Evolutionary conservation across 169 alveolate species (phyloP).

Genomic region (Cryptosporidium sp.): DNA sequence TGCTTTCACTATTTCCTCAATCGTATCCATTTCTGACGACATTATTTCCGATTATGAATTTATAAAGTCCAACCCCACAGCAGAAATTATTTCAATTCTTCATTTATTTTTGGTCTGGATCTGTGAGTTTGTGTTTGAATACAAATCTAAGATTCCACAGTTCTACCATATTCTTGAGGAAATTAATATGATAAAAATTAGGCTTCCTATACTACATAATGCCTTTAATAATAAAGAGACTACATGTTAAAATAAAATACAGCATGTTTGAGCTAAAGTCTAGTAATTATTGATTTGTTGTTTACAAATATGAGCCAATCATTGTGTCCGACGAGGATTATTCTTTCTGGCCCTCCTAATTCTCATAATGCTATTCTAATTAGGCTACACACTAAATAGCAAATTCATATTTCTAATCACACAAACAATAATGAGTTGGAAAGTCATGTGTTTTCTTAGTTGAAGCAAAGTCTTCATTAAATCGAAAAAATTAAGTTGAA

Average conservation of each 20-base stretch:
- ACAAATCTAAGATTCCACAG: slow-evolving; percentile 31
- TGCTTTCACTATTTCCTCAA: slow-evolving; percentile 8
- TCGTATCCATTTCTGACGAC: slow-evolving; percentile 5
- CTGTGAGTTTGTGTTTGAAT: slow-evolving; percentile 63
- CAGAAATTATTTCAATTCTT: slow-evolving; percentile 13
- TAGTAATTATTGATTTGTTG: no score
- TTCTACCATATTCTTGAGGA: slow-evolving; percentile 49
- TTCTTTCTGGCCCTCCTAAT: not conserved
- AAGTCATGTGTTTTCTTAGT: not conserved
- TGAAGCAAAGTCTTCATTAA: not conserved
- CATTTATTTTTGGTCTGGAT: slow-evolving; percentile 38
- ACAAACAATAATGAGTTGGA: not conserved
- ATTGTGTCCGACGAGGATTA: not conserved
- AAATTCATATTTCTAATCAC: no score
- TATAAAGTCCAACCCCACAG: not conserved
- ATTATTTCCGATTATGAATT: slow-evolving; percentile 8
- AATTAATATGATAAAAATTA: slow-evolving; percentile 48
- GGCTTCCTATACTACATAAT: slow-evolving; percentile 45
- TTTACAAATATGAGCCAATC: no score
- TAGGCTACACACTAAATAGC: not conserved
- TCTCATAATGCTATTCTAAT: no score
- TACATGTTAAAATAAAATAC: not conserved
- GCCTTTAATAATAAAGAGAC: not conserved
- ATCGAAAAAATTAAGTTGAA: no score
- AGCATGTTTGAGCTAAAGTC: not conserved